Conservation (phyloP, 345 rosid species). For the thale cress (Arabidopsis thaliana) region DNA sequence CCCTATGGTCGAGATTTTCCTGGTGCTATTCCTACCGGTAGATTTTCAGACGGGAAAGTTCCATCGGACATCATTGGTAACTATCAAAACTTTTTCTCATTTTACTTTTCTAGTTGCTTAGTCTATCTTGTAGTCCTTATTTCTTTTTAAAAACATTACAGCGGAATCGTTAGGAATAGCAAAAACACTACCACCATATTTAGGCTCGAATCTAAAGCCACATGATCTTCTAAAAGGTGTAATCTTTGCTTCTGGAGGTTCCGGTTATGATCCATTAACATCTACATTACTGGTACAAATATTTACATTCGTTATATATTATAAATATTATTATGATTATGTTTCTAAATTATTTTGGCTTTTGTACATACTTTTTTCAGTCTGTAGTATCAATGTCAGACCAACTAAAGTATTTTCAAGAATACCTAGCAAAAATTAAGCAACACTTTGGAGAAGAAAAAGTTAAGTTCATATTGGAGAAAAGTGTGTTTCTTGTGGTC, state of each 20-base stretch:
- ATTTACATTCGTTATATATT: slow-evolving; percentile 2
- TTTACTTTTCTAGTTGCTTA: neutral
- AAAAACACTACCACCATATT: slow-evolving; percentile 40
- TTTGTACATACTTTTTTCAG: neutral
- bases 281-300: slow-evolving; percentile 35
- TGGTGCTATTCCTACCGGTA: slow-evolving; percentile 34
- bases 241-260: slow-evolving; percentile 42
- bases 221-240: slow-evolving; percentile 41
- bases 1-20: slow-evolving; percentile 39
- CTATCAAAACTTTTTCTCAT: neutral
- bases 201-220: slow-evolving; percentile 26
- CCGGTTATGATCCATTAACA: slow-evolving; percentile 43
- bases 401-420: slow-evolving; percentile 38
- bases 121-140: neutral
- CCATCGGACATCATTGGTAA: slow-evolving; percentile 42
- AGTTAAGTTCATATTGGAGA: slow-evolving; percentile 31
- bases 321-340: neutral
- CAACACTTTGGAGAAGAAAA: slow-evolving; percentile 40
- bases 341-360: neutral
- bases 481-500: slow-evolving; percentile 41
- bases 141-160: slow-evolving; percentile 7
- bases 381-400: slow-evolving; percentile 37
- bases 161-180: slow-evolving; percentile 39
- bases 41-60: slow-evolving; percentile 41
- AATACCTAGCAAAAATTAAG: slow-evolving; percentile 36